phyloP scores from a whole-genome alignment of 257 asterid species.

The Rhazya stricta region DNA sequence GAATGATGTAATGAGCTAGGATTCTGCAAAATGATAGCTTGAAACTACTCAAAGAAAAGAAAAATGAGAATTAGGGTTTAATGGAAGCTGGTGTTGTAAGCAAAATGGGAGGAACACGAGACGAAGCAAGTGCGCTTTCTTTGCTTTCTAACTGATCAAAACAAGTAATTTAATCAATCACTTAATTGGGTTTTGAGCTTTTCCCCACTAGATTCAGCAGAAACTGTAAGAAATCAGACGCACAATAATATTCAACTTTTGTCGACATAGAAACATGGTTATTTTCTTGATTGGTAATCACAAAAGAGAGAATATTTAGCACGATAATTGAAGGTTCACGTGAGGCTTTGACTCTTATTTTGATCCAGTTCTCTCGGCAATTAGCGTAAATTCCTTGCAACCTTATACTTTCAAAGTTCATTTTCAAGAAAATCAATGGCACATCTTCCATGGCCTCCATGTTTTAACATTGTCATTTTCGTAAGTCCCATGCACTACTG shows the following conservation, averaged over 20 bases:
- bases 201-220: slow-evolving; percentile 23
- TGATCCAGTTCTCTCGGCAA: slow-evolving; percentile 32
- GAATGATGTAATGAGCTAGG: slow-evolving; percentile 5
- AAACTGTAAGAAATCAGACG: slow-evolving; percentile 3
- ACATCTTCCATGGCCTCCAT: neutral
- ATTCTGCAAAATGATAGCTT: slow-evolving; percentile 19
- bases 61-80: slow-evolving; percentile 2
- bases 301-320: slow-evolving; percentile 34
- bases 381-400: slow-evolving; percentile 17
- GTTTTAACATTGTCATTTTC: slow-evolving; percentile 2
- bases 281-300: slow-evolving; percentile 18
- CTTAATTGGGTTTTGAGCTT: slow-evolving; percentile 46
- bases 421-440: neutral
- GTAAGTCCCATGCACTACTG: neutral
- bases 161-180: slow-evolving; percentile 32
- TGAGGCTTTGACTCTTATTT: slow-evolving; percentile 52
- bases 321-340: slow-evolving; percentile 51
- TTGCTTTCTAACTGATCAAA: slow-evolving; percentile 13
- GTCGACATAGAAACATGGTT: slow-evolving; percentile 22
- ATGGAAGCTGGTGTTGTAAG: neutral
- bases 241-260: slow-evolving; percentile 1
- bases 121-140: slow-evolving; percentile 42
- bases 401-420: neutral
- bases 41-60: neutral
- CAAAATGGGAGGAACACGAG: slow-evolving; percentile 24